Base-by-base conservation (phyloP, 495 filamentous ascomycete species). In the Annulohypoxylon stygium region DNA sequence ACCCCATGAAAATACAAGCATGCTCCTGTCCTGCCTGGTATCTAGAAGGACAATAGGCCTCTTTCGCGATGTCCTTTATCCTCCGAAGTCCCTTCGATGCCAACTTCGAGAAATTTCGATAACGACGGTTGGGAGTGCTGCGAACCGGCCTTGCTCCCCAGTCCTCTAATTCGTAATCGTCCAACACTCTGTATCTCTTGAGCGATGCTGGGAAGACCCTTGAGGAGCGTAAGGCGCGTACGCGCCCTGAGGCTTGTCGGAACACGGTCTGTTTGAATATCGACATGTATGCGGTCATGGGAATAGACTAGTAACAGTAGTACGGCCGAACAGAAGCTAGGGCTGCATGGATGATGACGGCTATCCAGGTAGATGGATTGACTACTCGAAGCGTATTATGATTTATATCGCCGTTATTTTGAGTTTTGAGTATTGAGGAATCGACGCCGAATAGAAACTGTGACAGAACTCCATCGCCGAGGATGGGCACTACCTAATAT, bases 101-200 rank as follows among this genome's bases (percentile, higher is more conserved):
- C 1, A 59, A 18, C 33, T 14, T 47, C 16, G 53, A 51, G 18
- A 55, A 33, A 23, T 47, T n/a, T 50, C 41, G 53, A 16, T 37
- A 16, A 14, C 16, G 37, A 16, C 36, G 37, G 16, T 37, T 8
- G 0, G 66, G 12, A 36, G 48, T 37, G 25, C 34, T 36, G 14
- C 6, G 66, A 48, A 6, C 16, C 2, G 66, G 58, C n/a, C 11
- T 23, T 36, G 4, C 39, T 37, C 37, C 4, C 23, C 53, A n/a
- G 7, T 62, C 66, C n/a, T 69, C 66, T 25, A 62, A 11, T n/a
- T 69, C 66, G 59, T 69, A 55, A 25, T 53, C 36, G 11, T 69
- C 50, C 8, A 69, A 2, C 18, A 2, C 25, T 16, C 34, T 65
- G 16, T 70, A 70, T 14, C 67, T 33, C 4, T 39, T 51, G 11